A percentile compares a stretch with the other conserved stretches of the same genome.
Conservation (phyloP, 164 flowering plant genomes). For the Vitis riparia region DNA sequence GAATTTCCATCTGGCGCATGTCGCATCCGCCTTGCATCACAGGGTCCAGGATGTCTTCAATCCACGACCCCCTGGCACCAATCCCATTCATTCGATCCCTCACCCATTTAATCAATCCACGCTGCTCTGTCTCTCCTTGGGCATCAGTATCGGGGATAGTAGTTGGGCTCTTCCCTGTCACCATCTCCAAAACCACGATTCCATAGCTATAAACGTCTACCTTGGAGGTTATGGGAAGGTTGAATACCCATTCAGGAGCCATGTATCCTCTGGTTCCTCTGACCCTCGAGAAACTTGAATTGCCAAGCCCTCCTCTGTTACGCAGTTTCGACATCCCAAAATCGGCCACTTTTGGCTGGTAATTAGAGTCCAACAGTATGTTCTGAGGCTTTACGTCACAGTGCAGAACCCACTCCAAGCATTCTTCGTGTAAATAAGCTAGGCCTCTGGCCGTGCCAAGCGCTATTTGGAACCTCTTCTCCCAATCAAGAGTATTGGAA, state of each 20-base stretch:
- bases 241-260: slow-evolving; percentile 37
- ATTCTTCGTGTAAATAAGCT: slow-evolving; percentile 38
- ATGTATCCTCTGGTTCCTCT: slow-evolving; percentile 35
- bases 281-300: slow-evolving; percentile 17
- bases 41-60: slow-evolving; percentile 16
- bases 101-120: slow-evolving; percentile 19
- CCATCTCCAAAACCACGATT: slow-evolving; percentile 26
- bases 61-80: neutral
- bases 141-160: neutral
- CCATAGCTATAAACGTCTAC: slow-evolving; percentile 35
- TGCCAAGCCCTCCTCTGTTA: neutral
- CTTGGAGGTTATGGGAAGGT: slow-evolving; percentile 27
- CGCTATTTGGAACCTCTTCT: slow-evolving; percentile 23
- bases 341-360: slow-evolving; percentile 30
- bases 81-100: slow-evolving; percentile 12
- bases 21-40: slow-evolving; percentile 10
- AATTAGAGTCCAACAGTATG: slow-evolving; percentile 24
- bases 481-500: slow-evolving; percentile 14
- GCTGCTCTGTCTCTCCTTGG: neutral
- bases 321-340: slow-evolving; percentile 29
- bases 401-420: slow-evolving; percentile 36
- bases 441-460: slow-evolving; percentile 25
- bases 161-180: slow-evolving; percentile 23
- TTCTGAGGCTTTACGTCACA: slow-evolving; percentile 35
- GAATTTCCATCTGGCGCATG: slow-evolving; percentile 10